These are phyloP conservation scores for Fusarium tuaranense DNA, from an alignment of 2,329 filamentous ascomycete species.

Conservation along the genomic window DNA sequence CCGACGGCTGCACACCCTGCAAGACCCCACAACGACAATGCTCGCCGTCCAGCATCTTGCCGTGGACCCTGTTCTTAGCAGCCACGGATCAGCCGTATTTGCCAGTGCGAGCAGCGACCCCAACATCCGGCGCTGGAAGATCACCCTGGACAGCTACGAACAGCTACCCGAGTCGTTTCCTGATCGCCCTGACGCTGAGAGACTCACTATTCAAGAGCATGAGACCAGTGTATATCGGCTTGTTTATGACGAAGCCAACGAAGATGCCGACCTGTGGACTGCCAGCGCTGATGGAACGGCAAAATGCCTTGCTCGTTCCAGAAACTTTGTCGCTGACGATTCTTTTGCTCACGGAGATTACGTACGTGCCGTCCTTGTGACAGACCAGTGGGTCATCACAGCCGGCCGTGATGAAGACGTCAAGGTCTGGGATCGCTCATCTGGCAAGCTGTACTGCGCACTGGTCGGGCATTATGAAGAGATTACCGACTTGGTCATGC, in stretches of 20 bases:
- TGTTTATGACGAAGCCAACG: constrained; percentile 72
- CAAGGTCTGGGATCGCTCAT: constrained; percentile 85
- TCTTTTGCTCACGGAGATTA: constrained; percentile 87
- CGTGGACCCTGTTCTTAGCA: constrained; percentile 75
- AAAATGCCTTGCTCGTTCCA: constrained; percentile 79
- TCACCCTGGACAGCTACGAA: constrained; percentile 64
- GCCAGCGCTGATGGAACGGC: constrained; percentile 91
- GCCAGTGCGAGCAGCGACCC: constrained; percentile 86
- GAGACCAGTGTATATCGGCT: constrained; percentile 92
- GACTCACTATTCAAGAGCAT: constrained; percentile 77
- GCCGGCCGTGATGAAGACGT: constrained; percentile 93
- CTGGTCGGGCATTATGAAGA: constrained; percentile 93
- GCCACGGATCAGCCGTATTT: constrained; percentile 64
- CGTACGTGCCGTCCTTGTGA: constrained; percentile 83
- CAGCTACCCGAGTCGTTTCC: constrained; percentile 64
- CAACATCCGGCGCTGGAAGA: constrained; percentile 81
- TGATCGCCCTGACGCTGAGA: constrained; percentile 55
- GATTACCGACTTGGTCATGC: constrained; percentile 81
- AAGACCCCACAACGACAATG: constrained; percentile 77
- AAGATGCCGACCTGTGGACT: constrained; percentile 86
- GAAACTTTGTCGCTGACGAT: constrained; percentile 78
- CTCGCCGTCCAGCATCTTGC: constrained; percentile 84
- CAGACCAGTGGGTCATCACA: constrained; percentile 83
- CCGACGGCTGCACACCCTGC: constrained; percentile 78
- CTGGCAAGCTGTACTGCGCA: constrained; percentile 78